Base-by-base conservation (phyloP, 192 early-diverging fungal genomes). In the Rhizophagus sp. region DNA sequence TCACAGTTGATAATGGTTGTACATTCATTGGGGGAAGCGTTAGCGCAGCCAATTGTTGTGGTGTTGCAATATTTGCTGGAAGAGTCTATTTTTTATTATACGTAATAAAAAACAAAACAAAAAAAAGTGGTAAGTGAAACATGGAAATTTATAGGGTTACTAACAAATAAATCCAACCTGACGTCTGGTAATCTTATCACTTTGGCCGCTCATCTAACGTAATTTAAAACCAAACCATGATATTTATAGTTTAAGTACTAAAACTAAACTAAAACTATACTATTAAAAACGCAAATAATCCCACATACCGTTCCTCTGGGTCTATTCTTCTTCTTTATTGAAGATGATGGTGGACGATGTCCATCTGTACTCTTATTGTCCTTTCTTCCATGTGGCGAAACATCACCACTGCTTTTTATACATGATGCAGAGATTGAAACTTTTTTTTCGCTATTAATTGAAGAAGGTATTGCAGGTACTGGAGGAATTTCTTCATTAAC, bases 401-500 rank as follows among this genome's bases (percentile, higher is more conserved):
- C 24, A 33, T 69, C 65, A 19, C 25, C 77, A 79, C 33, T 62
- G 4, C 25, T 50, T 69, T 75, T 75, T 75, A 27, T 24, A 22
- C 24, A 47, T 66, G 64, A 66, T 22, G 34, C 8, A 24, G 73
- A 34, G 6, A 34, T 44, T 34, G 50, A 27, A 17, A 22, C 49
- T 61, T 75, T 75, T 30, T 61, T 47, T 73, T 73, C 71, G 15
- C 25, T 73, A 41, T 17, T 66, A 8, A 77, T 77, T 27, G 75
- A 66, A 44, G n/a, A n/a, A 41, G 78, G 78, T 71, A 79, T 30
- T n/a, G 78, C 17, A 1, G 78, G 78, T 62, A 79, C 68, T 24
- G 77, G 77, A 57, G 77, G 77, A 68, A 79, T 66, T 27, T 79
- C 77, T 36, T 71, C 78, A 68, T 68, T 44, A 79, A 47, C 63